Evolutionary conservation across 1,284 basidiomycete species (phyloP).

Genomic region (Irpex rosettiformis): DNA sequence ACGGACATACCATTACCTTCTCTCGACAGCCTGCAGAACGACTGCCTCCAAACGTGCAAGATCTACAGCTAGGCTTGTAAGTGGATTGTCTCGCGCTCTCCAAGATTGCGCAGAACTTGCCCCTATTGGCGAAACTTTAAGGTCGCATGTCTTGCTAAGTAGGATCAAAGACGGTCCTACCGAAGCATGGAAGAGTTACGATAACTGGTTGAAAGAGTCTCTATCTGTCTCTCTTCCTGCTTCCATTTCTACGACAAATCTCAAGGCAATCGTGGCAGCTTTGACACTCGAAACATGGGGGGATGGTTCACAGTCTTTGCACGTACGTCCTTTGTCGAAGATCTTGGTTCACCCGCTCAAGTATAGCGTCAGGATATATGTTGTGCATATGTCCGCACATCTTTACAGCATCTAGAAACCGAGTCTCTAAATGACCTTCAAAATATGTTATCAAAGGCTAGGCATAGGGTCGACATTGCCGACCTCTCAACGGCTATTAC

Average conservation of each 20-base stretch:
- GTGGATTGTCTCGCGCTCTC: constrained; percentile 24
- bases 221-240: background rate
- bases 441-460: background rate
- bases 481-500: background rate
- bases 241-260: background rate
- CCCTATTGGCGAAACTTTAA: constrained; percentile 20
- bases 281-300: background rate
- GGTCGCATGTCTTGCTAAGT: constrained; percentile 31
- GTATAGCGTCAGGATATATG: background rate
- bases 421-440: background rate
- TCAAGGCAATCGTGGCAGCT: background rate
- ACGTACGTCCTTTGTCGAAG: background rate
- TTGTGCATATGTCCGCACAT: background rate
- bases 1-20: constrained; percentile 42
- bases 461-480: background rate
- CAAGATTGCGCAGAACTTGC: constrained; percentile 23
- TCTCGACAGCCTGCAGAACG: constrained; percentile 37
- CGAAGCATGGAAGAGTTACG: constrained; percentile 20
- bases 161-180: constrained; percentile 24
- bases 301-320: background rate
- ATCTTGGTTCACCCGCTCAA: background rate
- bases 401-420: background rate
- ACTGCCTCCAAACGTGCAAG: constrained; percentile 34
- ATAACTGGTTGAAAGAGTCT: constrained; percentile 15
- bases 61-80: constrained; percentile 37